A percentile compares a stretch with the other conserved stretches of the same genome.
Conservation (phyloP, 2,329 filamentous ascomycete species). For the Torrubiella hemipterigena region DNA sequence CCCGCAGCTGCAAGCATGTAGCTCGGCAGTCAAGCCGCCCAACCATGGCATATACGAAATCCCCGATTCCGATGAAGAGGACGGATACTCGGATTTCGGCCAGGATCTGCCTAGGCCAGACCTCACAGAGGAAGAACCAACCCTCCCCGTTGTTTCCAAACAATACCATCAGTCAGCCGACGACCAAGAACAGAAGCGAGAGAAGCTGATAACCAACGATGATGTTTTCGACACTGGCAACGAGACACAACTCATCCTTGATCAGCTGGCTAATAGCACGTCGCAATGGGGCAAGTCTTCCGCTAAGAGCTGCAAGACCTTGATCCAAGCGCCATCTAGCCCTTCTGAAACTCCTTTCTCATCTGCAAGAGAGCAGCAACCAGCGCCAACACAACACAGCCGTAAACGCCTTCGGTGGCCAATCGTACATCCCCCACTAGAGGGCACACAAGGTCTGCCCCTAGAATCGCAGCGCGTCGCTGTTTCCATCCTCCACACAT, state of each 20-base stretch:
- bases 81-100: constrained; percentile 15
- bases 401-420: constrained; percentile 14
- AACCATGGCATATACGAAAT: constrained; percentile 28
- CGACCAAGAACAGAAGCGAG: neutral
- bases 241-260: constrained; percentile 22
- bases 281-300: constrained; percentile 1
- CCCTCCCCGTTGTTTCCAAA: no score
- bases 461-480: constrained; percentile 37
- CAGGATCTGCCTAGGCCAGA: constrained; percentile 8
- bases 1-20: neutral
- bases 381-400: constrained; percentile 6
- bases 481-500: constrained; percentile 31
- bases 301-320: neutral
- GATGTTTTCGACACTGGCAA: constrained; percentile 15
- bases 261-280: constrained; percentile 12
- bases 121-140: neutral
- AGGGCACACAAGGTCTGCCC: constrained; percentile 16
- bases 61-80: constrained; percentile 37
- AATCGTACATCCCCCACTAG: constrained; percentile 11
- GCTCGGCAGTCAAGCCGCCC: neutral
- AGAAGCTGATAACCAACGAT: constrained; percentile 3
- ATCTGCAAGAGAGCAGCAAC: constrained; percentile 3
- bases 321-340: no score
- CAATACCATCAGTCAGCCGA: neutral
- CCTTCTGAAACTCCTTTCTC: neutral